Percentiles rank a stretch among this genome's conserved stretches.
phyloP scores from a whole-genome alignment of 371 early-diverging fungal species.

The Basidiobolus meristosporus region DNA sequence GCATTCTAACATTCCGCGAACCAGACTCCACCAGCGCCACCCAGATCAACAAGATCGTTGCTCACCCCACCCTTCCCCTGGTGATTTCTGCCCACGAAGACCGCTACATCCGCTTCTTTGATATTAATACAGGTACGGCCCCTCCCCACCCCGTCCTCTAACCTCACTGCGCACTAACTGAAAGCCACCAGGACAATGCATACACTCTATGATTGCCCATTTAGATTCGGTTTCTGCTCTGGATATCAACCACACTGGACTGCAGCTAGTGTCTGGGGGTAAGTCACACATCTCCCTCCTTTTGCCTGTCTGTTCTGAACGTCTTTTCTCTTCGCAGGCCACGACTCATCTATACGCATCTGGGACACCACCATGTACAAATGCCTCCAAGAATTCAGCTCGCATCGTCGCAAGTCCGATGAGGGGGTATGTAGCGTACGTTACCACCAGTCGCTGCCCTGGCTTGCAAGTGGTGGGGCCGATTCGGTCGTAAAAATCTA shows the following conservation, averaged over 20 bases:
- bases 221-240: constrained; percentile 45
- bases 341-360: constrained; percentile 61
- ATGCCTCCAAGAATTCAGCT: constrained; percentile 59
- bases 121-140: constrained; percentile 42
- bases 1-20: neutral
- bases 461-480: constrained; percentile 59
- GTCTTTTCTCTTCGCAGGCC: constrained; percentile 17
- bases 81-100: constrained; percentile 67
- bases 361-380: constrained; percentile 55
- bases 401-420: constrained; percentile 54
- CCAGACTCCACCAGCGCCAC: constrained; percentile 38
- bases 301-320: neutral
- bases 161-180: neutral
- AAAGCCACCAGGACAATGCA: constrained; percentile 23
- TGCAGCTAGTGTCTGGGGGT: constrained; percentile 55
- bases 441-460: constrained; percentile 38
- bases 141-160: neutral
- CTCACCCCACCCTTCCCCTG: constrained; percentile 56
- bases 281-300: constrained; percentile 1
- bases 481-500: constrained; percentile 50
- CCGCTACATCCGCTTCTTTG: constrained; percentile 52
- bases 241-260: constrained; percentile 45
- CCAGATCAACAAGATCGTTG: constrained; percentile 56
- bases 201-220: constrained; percentile 42
- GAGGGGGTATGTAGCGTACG: constrained; percentile 54